Base-by-base conservation (phyloP, 192 early-diverging fungal species). In the Haplosporangium gracile region DNA sequence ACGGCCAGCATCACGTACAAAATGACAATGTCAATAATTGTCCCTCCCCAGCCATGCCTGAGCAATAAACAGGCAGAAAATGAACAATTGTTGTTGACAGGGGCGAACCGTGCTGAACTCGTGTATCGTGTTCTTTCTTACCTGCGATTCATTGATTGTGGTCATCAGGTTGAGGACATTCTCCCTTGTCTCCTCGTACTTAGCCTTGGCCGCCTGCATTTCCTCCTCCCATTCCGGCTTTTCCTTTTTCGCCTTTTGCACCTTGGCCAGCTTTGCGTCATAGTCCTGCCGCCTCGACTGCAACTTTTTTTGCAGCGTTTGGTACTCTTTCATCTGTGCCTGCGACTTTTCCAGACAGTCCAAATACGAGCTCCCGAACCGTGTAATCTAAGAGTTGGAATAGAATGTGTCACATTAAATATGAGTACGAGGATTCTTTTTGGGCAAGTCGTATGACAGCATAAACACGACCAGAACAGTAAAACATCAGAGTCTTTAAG, bases 201-300 rank as follows among this genome's bases (percentile, higher is more conserved):
- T 98, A 29, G 93, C 88, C 87, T 97, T 97, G 15, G 97, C 94
- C 0, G 95, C 93, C 42, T 96, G 93, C 82, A 95, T 92, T 72
- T 99, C 98, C 72, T 99, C 96, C 78, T 97, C 97, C 73, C 96
- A 92, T 24, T 96, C 93, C n/a, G 96, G 93, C 53, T 94, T 96
- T 76, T 98, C 97, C 90, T 97, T 98, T 88, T 97, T 97, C 68
- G 92, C 91, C 80, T 96, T 97, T 79, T 97, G 95, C n/a, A 95
- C 92, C 86, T 96, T 96, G 89, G 93, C 93, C 36, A 95, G 84
- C 88, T 97, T 99, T 51, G 95, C 93, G 88, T 99, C 98, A 89
- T 97, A 98, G 74, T 99, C 97, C 68, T 96, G 89, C 70, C 98
- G 92, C 60, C 97, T 91, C 75, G 95, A 93, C 69, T 97, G 96